These are phyloP conservation scores for Spongospora subterranea DNA, from an alignment of 208 protist genomes.

Conservation along the genomic window DNA sequence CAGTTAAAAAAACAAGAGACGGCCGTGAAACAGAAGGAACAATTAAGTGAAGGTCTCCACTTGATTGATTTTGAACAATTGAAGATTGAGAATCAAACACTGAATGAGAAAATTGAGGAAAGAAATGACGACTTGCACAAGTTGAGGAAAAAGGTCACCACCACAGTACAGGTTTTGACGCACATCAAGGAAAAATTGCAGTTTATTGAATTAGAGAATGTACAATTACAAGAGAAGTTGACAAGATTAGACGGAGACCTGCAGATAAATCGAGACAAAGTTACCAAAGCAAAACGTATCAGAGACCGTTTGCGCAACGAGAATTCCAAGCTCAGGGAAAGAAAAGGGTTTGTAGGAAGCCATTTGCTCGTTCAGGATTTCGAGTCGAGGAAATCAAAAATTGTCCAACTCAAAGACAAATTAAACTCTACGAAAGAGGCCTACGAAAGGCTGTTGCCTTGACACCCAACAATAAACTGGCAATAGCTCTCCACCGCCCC, in stretches of 20 bases:
- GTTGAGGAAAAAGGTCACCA: constrained; percentile 89
- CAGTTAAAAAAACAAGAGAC: constrained; percentile 77
- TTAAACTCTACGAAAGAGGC: not conserved
- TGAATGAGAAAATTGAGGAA: constrained; percentile 98
- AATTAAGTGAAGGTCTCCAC: constrained; percentile 85
- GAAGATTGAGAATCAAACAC: constrained; percentile 97
- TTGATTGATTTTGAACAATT: constrained; percentile 99
- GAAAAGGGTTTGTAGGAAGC: constrained; percentile 84
- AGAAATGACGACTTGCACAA: constrained; percentile 95
- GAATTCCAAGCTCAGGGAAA: constrained; percentile 86
- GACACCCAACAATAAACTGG: too few relatives aligned
- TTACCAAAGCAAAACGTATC: constrained; percentile 87
- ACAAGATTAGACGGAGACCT: constrained; percentile 86
- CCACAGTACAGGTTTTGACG: constrained; percentile 94
- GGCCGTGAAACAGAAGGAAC: constrained; percentile 77
- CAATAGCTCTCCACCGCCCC: too few relatives aligned
- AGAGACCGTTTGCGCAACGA: constrained; percentile 83
- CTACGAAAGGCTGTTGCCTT: too few relatives aligned
- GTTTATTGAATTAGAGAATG: constrained; percentile 90
- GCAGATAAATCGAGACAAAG: constrained; percentile 80
- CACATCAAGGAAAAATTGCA: constrained; percentile 97
- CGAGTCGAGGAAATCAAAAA: constrained; percentile 65
- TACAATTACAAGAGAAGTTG: constrained; percentile 83
- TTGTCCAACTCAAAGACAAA: not conserved
- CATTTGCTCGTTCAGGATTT: constrained; percentile 51